phyloP scores from a whole-genome alignment of 257 asterid species.

The Echites panduratus region DNA sequence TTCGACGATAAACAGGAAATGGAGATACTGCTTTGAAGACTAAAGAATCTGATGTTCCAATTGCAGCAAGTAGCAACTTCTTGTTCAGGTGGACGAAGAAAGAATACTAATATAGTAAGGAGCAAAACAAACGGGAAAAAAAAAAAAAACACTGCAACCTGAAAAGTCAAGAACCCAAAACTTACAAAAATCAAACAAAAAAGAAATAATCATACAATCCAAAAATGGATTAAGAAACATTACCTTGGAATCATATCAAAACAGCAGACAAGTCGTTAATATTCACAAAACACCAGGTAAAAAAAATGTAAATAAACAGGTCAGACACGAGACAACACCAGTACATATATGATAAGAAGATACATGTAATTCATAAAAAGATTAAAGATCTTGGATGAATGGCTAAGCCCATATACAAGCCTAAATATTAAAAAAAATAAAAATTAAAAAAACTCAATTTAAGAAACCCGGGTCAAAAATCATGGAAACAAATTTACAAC shows the following conservation, averaged over 20 bases:
- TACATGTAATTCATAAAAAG: background rate
- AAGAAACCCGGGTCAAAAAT: background rate
- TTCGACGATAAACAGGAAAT: background rate
- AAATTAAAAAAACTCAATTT: background rate
- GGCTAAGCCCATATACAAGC: background rate
- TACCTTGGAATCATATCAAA: background rate
- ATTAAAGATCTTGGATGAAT: background rate
- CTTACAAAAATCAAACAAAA: background rate
- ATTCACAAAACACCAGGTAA: background rate
- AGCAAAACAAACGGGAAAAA: too few species aligned
- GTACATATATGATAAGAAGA: background rate
- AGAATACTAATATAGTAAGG: background rate
- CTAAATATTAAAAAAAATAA: background rate
- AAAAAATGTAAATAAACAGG: background rate
- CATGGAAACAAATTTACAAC: slow-evolving; percentile 6
- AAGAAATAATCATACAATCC: background rate
- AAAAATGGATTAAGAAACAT: background rate
- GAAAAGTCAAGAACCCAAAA: background rate
- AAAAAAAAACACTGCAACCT: background rate
- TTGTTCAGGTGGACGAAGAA: background rate
- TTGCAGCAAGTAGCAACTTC: background rate
- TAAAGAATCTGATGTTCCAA: background rate
- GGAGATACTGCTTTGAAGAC: background rate
- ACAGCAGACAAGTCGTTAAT: background rate
- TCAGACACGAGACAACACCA: background rate